Percentiles rank a stretch among this genome's conserved stretches.
Conservation (phyloP, 768 basidiomycete species). For the Obba rivulosa region DNA sequence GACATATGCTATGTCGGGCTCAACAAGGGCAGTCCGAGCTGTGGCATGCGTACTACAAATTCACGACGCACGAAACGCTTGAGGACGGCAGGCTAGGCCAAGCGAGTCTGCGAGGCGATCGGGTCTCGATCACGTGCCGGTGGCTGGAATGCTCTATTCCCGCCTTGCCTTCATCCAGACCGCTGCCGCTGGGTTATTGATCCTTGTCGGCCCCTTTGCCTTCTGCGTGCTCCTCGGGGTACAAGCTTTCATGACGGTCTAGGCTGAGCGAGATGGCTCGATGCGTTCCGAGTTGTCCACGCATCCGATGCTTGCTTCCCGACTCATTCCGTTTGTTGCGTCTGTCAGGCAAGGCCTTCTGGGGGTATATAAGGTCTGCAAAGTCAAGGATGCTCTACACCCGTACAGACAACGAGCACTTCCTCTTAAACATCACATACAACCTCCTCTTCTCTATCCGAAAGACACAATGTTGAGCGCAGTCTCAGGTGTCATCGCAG, state of each 20-base stretch:
- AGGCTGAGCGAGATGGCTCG: constrained; percentile 11
- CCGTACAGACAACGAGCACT: constrained; percentile 4
- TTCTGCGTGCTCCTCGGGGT: background rate
- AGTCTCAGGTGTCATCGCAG: constrained; percentile 6
- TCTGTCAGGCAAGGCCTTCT: background rate
- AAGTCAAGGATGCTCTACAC: constrained; percentile 13
- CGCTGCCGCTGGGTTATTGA: no score
- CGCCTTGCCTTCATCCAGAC: constrained; percentile 1
- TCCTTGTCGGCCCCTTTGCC: no score
- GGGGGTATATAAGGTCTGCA: constrained; percentile 8
- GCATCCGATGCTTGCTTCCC: background rate
- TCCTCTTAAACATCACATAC: background rate
- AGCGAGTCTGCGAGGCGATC: no score
- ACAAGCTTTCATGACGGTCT: constrained; percentile 8
- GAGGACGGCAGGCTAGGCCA: no score
- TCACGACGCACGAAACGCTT: no score
- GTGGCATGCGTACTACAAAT: no score
- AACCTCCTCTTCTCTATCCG: background rate
- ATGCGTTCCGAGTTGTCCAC: constrained; percentile 13
- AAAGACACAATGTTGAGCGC: constrained; percentile 1
- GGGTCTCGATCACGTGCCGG: constrained; percentile 9
- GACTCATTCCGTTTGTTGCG: background rate
- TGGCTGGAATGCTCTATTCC: constrained; percentile 11
- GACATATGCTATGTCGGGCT: no score
- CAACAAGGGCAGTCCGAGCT: no score